These are phyloP conservation scores for Austroboletus eburneus DNA, from an alignment of 768 basidiomycete species.

Conservation along the genomic window DNA sequence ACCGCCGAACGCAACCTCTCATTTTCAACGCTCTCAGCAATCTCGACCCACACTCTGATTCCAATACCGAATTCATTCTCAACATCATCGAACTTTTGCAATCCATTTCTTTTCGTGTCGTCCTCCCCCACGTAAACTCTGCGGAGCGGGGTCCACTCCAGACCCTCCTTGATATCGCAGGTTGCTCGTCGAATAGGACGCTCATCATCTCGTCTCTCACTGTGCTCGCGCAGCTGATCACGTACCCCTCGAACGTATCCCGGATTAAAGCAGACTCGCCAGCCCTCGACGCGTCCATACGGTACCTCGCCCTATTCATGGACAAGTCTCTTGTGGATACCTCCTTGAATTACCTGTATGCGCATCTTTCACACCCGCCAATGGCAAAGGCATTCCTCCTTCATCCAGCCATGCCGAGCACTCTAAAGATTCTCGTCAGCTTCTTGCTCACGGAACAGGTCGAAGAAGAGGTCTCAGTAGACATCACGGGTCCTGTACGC, in stretches of 20 bases:
- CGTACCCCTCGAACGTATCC: conserved; percentile 52
- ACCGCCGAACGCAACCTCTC: conserved; percentile 60
- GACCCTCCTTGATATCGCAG: conserved; percentile 52
- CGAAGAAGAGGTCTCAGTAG: conserved; percentile 60
- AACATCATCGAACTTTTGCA: conserved; percentile 71
- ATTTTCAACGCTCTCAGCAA: conserved; percentile 62
- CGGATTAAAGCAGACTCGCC: conserved; percentile 54
- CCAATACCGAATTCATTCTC: conserved; percentile 68
- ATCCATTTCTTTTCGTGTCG: conserved; percentile 47
- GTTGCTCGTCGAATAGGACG: conserved; percentile 64
- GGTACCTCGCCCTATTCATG: conserved; percentile 66
- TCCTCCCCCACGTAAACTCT: conserved; percentile 34
- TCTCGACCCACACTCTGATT: conserved; percentile 57
- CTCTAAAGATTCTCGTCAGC: conserved; percentile 62
- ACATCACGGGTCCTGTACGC: conserved; percentile 56
- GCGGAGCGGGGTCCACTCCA: conserved; percentile 48
- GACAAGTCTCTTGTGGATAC: conserved; percentile 70
- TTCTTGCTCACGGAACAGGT: conserved; percentile 69
- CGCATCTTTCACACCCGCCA: conserved; percentile 66
- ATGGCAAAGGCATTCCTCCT: conserved; percentile 77
- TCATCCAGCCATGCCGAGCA: conserved; percentile 64
- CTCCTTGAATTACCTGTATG: conserved; percentile 69
- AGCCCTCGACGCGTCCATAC: conserved; percentile 59
- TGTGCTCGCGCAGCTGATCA: conserved; percentile 58
- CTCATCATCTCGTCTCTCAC: conserved; percentile 65